Percentiles rank a stretch among this genome's conserved stretches.
phyloP scores from a whole-genome alignment of 2,329 filamentous ascomycete genomes.

The Ascochyta rabiei region DNA sequence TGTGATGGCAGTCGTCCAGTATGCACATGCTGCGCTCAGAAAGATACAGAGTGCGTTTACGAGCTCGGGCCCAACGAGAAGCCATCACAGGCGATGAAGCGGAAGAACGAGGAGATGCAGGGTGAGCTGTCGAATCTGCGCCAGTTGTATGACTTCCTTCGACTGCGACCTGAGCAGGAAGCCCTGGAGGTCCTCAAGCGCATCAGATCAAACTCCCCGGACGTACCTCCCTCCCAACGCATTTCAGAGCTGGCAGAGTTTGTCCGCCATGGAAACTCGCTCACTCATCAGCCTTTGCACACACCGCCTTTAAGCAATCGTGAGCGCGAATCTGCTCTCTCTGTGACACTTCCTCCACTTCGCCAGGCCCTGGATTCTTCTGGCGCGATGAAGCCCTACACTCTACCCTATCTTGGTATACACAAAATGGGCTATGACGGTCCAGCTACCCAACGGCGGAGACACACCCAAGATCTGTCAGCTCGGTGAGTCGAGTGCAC shows the following conservation, averaged over 20 bases:
- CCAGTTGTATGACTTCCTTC: constrained; percentile 41
- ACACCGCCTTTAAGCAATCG: background rate
- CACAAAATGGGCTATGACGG: constrained; percentile 25
- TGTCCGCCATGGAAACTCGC: constrained; percentile 28
- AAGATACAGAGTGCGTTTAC: constrained; percentile 41
- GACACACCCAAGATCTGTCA: constrained; percentile 32
- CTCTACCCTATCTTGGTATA: constrained; percentile 25
- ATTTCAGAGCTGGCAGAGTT: constrained; percentile 38
- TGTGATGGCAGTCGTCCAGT: constrained; percentile 41
- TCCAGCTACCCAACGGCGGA: constrained; percentile 32
- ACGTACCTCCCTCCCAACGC: constrained; percentile 26
- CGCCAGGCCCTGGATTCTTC: constrained; percentile 36
- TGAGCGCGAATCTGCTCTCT: constrained; percentile 12
- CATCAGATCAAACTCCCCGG: constrained; percentile 30
- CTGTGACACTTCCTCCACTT: constrained; percentile 37
- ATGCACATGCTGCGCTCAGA: constrained; percentile 42
- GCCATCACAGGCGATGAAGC: constrained; percentile 45
- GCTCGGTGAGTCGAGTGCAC: constrained; percentile 31
- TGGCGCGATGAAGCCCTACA: constrained; percentile 18
- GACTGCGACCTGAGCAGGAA: constrained; percentile 38
- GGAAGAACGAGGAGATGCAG: constrained; percentile 46
- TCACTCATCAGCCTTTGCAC: constrained; percentile 9
- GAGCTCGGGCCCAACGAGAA: constrained; percentile 45
- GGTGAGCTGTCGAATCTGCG: constrained; percentile 41
- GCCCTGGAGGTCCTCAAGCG: constrained; percentile 36